Percentiles rank a stretch among this genome's conserved stretches.
Evolutionary conservation across 768 basidiomycete genomes (phyloP).

Genomic region (Leccinum variicolor): DNA sequence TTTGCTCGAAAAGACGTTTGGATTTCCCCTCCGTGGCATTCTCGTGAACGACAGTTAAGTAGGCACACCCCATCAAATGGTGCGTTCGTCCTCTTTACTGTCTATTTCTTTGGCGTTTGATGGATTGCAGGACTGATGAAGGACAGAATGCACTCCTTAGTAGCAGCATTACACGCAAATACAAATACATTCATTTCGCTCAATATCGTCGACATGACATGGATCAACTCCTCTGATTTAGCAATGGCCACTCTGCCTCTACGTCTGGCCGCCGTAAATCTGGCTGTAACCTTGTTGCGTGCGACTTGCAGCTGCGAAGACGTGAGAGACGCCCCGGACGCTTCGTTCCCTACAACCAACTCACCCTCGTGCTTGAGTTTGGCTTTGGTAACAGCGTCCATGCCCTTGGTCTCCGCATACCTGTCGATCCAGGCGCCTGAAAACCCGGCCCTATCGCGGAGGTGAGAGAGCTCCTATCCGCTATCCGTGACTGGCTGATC

Average conservation of each 20-base stretch:
- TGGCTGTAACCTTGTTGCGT: background rate
- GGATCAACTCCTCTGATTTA: conserved; percentile 2
- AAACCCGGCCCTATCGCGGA: conserved; percentile 20
- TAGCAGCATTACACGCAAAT: background rate
- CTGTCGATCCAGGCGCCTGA: conserved; percentile 27
- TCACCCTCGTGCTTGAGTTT: conserved; percentile 24
- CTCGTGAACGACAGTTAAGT: conserved; percentile 94
- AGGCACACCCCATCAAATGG: conserved; percentile 82
- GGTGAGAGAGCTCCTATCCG: background rate
- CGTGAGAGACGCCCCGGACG: background rate
- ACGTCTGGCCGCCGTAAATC: background rate
- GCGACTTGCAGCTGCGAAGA: conserved; percentile 12
- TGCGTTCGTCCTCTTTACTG: conserved; percentile 26
- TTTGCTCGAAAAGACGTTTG: conserved; percentile 83
- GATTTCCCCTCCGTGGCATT: conserved; percentile 91
- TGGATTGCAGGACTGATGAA: conserved; percentile 69
- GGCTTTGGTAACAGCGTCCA: conserved; percentile 15
- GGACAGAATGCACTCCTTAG: conserved; percentile 60
- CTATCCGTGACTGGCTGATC: background rate
- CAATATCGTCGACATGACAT: background rate
- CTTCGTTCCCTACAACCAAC: background rate
- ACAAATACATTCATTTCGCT: background rate
- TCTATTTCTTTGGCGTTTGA: background rate
- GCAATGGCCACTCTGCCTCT: conserved; percentile 14
- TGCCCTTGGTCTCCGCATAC: conserved; percentile 23